A percentile compares a stretch with the other conserved stretches of the same genome.
Conservation (phyloP, 257 asterid species). For the Nemophila menziesii region DNA sequence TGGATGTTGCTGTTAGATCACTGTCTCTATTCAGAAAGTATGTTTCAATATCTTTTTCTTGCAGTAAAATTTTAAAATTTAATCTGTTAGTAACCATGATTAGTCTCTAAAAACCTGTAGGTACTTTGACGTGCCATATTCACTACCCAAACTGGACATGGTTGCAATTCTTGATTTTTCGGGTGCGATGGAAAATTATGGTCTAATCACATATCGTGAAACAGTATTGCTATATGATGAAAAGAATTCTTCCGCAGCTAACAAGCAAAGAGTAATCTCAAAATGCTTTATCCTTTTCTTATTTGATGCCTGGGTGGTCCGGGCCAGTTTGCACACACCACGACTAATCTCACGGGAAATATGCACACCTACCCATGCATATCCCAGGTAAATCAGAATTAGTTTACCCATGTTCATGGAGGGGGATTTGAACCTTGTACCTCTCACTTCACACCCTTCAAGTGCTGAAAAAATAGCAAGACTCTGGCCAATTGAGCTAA, state of each 20-base stretch:
- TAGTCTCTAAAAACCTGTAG: constrained; percentile 3
- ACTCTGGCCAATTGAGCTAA: not conserved
- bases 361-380: no score
- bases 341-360: no score
- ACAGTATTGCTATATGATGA: constrained; percentile 24
- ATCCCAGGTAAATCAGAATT: no score
- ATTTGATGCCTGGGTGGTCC: no score
- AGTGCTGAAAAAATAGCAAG: no score
- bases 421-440: no score
- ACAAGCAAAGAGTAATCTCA: constrained; percentile 23
- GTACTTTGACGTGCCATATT: constrained; percentile 29
- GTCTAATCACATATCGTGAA: constrained; percentile 27
- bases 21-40: constrained; percentile 25
- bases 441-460: no score
- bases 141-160: constrained; percentile 38
- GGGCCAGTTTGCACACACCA: no score
- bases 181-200: constrained; percentile 41
- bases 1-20: constrained; percentile 22
- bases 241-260: constrained; percentile 26
- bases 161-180: constrained; percentile 36
- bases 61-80: not conserved
- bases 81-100: not conserved
- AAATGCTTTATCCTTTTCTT: not conserved
- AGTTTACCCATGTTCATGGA: no score
- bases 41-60: not conserved